Conservation (phyloP, 2,329 filamentous ascomycete species). For the Aureobasidium namibiae region DNA sequence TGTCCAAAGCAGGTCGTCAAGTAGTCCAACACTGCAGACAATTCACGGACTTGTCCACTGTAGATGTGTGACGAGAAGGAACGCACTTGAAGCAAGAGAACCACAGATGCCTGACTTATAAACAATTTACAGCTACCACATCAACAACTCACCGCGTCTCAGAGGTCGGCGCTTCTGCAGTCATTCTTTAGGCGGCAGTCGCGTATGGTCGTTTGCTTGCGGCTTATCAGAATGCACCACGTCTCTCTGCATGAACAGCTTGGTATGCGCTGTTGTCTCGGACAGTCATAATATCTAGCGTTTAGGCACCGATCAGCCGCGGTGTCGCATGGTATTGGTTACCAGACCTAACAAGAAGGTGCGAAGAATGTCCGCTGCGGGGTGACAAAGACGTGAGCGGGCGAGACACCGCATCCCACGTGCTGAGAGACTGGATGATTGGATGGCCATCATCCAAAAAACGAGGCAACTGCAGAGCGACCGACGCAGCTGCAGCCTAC, state of each 20-base stretch:
- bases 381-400: neutral
- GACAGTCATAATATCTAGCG: neutral
- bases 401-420: neutral
- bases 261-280: neutral
- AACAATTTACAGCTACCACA: neutral
- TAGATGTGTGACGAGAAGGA: neutral
- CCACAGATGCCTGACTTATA: neutral
- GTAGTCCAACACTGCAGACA: neutral
- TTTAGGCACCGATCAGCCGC: neutral
- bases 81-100: neutral
- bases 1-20: neutral
- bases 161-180: neutral
- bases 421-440: neutral
- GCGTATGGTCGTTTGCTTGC: neutral
- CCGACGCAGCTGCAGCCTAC: too few species aligned
- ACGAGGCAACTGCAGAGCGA: neutral
- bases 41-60: neutral
- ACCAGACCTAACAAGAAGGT: neutral
- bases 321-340: neutral
- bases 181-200: neutral
- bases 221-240: neutral
- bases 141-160: neutral
- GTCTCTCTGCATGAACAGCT: neutral
- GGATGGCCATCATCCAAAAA: neutral
- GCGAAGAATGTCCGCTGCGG: neutral